Evolutionary conservation across 805 yeast species (phyloP).

Genomic region (Lachancea lanzarotensis): DNA sequence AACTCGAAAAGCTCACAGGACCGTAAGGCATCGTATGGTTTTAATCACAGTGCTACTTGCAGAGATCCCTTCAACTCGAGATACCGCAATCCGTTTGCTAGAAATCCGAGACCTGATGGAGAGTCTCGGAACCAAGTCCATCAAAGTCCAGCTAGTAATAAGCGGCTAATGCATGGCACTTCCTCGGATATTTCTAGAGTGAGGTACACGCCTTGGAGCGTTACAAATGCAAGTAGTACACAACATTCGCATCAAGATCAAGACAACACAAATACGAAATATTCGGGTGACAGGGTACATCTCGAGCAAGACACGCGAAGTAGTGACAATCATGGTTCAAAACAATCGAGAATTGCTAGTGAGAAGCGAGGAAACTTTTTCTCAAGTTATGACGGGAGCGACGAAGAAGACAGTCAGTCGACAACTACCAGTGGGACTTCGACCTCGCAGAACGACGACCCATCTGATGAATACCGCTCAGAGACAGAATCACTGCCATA

Average conservation of each 20-base stretch:
- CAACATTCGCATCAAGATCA: neutral
- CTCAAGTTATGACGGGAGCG: constrained; percentile 15
- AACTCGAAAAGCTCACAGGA: neutral
- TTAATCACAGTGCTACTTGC: constrained; percentile 1
- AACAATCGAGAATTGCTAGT: neutral
- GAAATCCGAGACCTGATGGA: neutral
- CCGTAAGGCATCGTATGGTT: constrained; percentile 1
- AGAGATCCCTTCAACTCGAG: constrained; percentile 1
- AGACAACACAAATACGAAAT: neutral
- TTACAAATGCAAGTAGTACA: neutral
- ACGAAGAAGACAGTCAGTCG: constrained; percentile 12
- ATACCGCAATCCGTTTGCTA: neutral
- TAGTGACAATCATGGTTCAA: neutral
- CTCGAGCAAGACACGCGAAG: neutral
- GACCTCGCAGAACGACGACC: constrained; percentile 2
- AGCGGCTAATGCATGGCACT: neutral
- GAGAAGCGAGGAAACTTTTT: constrained; percentile 16
- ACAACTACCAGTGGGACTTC: constrained; percentile 10
- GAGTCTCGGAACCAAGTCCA: neutral
- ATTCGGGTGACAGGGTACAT: neutral
- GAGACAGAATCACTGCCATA: constrained; percentile 27
- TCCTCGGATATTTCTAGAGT: neutral
- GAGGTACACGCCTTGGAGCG: neutral
- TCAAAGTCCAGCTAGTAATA: neutral
- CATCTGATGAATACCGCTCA: constrained; percentile 5